These are phyloP conservation scores for Aphanomyces euteiches DNA, from an alignment of 352 stramenopile genomes.

Conservation along the genomic window DNA sequence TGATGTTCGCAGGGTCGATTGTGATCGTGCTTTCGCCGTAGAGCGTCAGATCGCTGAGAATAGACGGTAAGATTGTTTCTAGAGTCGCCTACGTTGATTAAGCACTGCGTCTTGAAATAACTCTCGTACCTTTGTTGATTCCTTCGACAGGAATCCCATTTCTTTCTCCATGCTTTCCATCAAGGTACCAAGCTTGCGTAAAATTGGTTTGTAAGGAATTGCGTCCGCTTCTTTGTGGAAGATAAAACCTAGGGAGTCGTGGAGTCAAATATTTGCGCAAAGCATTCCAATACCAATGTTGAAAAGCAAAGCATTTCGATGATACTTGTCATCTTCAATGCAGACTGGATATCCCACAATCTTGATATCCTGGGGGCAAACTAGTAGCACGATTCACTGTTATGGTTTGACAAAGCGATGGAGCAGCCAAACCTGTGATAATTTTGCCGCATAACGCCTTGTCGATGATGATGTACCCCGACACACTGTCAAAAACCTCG, in stretches of 20 bases:
- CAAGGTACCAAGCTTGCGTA: conserved; percentile 77
- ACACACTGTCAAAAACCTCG: conserved; percentile 82
- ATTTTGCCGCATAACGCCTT: conserved; percentile 85
- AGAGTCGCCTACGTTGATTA: conserved; percentile 46
- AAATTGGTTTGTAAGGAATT: conserved; percentile 72
- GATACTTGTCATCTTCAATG: conserved; percentile 88
- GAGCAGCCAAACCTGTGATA: conserved; percentile 53
- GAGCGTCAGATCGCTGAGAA: conserved; percentile 65
- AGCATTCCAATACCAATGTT: conserved; percentile 54
- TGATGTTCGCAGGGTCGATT: conserved; percentile 75
- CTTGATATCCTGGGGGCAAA: conserved; percentile 74
- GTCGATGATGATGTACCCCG: conserved; percentile 87
- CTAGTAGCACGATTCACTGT: conserved; percentile 31
- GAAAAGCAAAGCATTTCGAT: conserved; percentile 84
- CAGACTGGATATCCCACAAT: conserved; percentile 84
- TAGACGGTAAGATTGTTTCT: conserved; percentile 61
- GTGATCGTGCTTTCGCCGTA: conserved; percentile 79
- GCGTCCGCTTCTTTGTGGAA: conserved; percentile 73
- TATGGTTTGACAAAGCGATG: not conserved
- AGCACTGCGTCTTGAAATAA: not conserved
- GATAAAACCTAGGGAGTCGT: conserved; percentile 57
- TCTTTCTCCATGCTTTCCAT: conserved; percentile 87
- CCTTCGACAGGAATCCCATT: conserved; percentile 64
- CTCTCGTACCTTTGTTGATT: conserved; percentile 36
- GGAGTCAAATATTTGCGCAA: not conserved